Evolutionary conservation across 495 filamentous ascomycete species (phyloP).

Genomic region (Cercophora newfieldiana): DNA sequence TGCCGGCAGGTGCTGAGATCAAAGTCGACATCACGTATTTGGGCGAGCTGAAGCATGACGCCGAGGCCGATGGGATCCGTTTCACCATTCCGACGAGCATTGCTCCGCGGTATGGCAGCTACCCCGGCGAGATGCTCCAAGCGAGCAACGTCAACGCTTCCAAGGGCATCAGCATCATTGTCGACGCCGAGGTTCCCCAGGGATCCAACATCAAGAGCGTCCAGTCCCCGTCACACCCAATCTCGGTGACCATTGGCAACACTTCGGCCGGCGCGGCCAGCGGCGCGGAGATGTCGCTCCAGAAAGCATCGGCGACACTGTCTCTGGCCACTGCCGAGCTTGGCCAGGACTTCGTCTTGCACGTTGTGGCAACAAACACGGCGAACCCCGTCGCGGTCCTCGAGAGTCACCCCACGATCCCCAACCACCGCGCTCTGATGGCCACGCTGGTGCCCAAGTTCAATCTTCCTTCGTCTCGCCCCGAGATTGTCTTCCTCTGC

Average conservation of each 20-base stretch:
- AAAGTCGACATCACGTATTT: conserved; percentile 62
- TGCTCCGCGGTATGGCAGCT: conserved; percentile 61
- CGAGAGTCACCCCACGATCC: conserved; percentile 61
- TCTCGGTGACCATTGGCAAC: conserved; percentile 61
- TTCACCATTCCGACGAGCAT: conserved; percentile 66
- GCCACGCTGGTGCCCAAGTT: conserved; percentile 67
- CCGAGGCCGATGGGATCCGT: conserved; percentile 59
- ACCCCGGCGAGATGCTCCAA: conserved; percentile 34
- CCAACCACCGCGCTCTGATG: conserved; percentile 65
- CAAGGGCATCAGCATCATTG: conserved; percentile 56
- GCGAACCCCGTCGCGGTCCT: conserved; percentile 61
- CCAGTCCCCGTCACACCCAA: conserved; percentile 66
- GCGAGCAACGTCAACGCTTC: conserved; percentile 16
- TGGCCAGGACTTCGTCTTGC: conserved; percentile 54
- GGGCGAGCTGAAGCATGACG: conserved; percentile 67
- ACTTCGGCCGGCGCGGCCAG: conserved; percentile 44
- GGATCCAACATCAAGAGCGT: conserved; percentile 57
- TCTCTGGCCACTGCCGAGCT: conserved; percentile 49
- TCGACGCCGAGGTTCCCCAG: conserved; percentile 60
- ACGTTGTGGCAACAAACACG: conserved; percentile 55
- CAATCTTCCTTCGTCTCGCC: conserved; percentile 48
- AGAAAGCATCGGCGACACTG: conserved; percentile 62
- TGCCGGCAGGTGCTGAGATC: conserved; percentile 54
- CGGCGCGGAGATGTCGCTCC: conserved; percentile 48
- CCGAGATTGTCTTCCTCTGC: conserved; percentile 70